Conservation (phyloP, 2,329 filamentous ascomycete species). For the Xylariaceae sp. region DNA sequence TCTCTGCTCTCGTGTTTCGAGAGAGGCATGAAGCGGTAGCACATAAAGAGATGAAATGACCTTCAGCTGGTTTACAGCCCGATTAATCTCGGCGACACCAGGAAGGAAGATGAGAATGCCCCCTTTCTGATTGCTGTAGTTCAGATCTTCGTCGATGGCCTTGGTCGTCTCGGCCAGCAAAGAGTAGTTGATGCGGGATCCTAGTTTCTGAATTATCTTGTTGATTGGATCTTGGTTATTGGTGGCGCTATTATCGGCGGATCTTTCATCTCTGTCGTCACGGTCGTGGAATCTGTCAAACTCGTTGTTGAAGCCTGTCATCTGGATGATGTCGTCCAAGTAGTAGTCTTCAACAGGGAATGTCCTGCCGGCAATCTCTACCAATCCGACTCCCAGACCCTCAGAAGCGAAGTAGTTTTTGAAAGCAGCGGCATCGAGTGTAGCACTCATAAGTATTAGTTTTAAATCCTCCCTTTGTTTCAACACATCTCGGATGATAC, state of each 20-base stretch:
- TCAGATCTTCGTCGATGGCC: constrained; percentile 73
- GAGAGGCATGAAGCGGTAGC: constrained; percentile 84
- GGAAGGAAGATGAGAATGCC: constrained; percentile 95
- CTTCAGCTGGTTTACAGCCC: constrained; percentile 64
- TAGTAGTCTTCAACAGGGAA: constrained; percentile 88
- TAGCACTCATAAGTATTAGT: constrained; percentile 93
- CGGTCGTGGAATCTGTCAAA: constrained; percentile 29
- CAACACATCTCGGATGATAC: constrained; percentile 78
- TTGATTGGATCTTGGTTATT: constrained; percentile 53
- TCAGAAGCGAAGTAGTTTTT: constrained; percentile 73
- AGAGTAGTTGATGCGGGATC: constrained; percentile 86
- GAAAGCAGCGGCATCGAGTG: constrained; percentile 82
- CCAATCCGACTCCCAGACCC: constrained; percentile 63
- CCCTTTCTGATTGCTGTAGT: constrained; percentile 60
- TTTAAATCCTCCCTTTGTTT: constrained; percentile 71
- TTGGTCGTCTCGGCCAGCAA: constrained; percentile 75
- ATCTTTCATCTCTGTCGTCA: constrained; percentile 33
- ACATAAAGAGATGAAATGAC: constrained; percentile 62
- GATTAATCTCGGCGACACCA: constrained; percentile 85
- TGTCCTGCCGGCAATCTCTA: constrained; percentile 84
- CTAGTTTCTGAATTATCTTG: constrained; percentile 65
- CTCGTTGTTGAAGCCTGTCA: constrained; percentile 62
- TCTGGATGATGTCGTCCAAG: constrained; percentile 76
- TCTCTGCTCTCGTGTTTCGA: constrained; percentile 83
- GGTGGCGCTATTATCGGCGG: constrained; percentile 37